These are phyloP conservation scores for Lecanosticta acicola DNA, from an alignment of 2,329 filamentous ascomycete genomes.

Conservation along the genomic window DNA sequence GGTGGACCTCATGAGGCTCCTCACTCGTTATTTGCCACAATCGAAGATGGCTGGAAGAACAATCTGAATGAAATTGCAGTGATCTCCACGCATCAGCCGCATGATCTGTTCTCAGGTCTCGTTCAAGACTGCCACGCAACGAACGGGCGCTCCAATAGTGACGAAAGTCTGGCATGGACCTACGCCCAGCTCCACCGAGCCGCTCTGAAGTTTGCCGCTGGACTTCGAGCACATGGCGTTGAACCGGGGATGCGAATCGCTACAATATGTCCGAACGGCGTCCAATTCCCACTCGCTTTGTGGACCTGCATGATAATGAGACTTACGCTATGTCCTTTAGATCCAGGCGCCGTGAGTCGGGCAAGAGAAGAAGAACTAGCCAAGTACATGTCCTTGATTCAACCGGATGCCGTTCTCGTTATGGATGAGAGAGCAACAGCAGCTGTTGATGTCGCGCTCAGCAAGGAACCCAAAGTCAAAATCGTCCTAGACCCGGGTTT, in stretches of 20 bases:
- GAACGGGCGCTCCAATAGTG: neutral
- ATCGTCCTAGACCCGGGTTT: constrained; percentile 7
- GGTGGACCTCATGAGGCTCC: constrained; percentile 1
- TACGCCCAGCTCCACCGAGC: constrained; percentile 13
- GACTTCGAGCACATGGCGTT: constrained; percentile 7
- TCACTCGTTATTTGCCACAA: constrained; percentile 8
- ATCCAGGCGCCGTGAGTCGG: constrained; percentile 11
- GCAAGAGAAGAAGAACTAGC: constrained; percentile 13
- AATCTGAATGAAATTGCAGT: constrained; percentile 9
- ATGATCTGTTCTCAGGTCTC: constrained; percentile 7
- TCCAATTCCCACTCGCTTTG: constrained; percentile 14
- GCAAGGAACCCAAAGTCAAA: constrained; percentile 7
- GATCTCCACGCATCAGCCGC: constrained; percentile 5
- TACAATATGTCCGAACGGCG: constrained; percentile 15
- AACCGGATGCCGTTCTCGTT: constrained; percentile 13
- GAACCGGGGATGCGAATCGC: constrained; percentile 14
- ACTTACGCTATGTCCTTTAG: constrained; percentile 12
- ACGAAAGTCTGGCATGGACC: constrained; percentile 13
- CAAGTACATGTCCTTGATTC: constrained; percentile 7
- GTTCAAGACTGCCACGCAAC: neutral
- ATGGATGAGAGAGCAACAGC: constrained; percentile 3
- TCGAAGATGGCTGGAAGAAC: constrained; percentile 8
- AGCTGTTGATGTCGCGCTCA: constrained; percentile 7
- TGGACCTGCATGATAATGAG: constrained; percentile 10
- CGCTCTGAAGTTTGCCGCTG: constrained; percentile 8